A percentile compares a stretch with the other conserved stretches of the same genome.
These are phyloP conservation scores for Cicer yamashitae DNA, from an alignment of 306 rosid genomes.

Conservation along the genomic window DNA sequence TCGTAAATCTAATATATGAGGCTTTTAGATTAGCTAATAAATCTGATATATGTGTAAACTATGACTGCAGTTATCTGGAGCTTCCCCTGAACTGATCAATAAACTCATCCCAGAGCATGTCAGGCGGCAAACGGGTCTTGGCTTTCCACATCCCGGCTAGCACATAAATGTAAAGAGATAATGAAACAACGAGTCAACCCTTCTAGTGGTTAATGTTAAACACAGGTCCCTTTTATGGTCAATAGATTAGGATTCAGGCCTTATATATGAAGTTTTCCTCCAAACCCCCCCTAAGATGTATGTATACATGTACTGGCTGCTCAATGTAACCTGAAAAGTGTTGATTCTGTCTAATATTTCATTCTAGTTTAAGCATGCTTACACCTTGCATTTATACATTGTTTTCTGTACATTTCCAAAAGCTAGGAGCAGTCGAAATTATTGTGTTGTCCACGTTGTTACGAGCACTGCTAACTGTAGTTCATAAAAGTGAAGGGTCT, in stretches of 20 bases:
- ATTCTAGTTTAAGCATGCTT: slow-evolving; percentile 48
- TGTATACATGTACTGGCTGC: slow-evolving; percentile 65
- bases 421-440: slow-evolving; percentile 28
- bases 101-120: slow-evolving; percentile 88
- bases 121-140: slow-evolving; percentile 67
- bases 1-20: not conserved
- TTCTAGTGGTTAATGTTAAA: slow-evolving; percentile 53
- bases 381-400: slow-evolving; percentile 52
- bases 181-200: slow-evolving; percentile 49
- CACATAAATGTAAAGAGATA: slow-evolving; percentile 58
- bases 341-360: slow-evolving; percentile 55
- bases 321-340: slow-evolving; percentile 58
- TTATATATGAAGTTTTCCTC: slow-evolving; percentile 54
- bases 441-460: not conserved
- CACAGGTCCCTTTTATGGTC: slow-evolving; percentile 56
- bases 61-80: slow-evolving; percentile 71
- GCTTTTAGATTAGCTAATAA: slow-evolving; percentile 2
- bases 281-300: slow-evolving; percentile 43
- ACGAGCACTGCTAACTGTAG: not conserved
- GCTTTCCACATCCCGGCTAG: slow-evolving; percentile 63
- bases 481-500: not conserved
- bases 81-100: slow-evolving; percentile 71
- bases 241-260: slow-evolving; percentile 57
- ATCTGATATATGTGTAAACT: slow-evolving; percentile 8
- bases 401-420: slow-evolving; percentile 48